phyloP scores from a whole-genome alignment of 2,329 filamentous ascomycete species.

The Aspergillus sp. region DNA sequence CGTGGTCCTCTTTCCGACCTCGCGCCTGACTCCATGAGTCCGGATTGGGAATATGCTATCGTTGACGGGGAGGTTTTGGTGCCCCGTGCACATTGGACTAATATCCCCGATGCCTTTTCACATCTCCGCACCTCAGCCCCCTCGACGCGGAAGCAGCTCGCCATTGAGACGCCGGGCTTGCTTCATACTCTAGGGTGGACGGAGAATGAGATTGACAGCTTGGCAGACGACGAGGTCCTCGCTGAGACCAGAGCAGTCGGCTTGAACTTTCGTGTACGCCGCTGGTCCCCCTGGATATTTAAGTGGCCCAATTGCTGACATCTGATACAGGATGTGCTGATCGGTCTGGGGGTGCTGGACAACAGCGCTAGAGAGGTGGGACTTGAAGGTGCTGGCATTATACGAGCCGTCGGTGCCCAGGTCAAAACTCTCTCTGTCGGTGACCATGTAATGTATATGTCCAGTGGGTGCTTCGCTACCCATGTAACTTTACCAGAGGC shows the following conservation, averaged over 20 bases:
- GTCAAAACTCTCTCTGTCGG: conserved; percentile 8
- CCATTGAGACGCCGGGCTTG: conserved; percentile 2
- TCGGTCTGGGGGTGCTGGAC: conserved; percentile 19
- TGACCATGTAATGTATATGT: conserved; percentile 18
- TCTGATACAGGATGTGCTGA: conserved; percentile 28
- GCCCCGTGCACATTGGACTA: neutral
- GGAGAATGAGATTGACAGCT: neutral
- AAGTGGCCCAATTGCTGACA: conserved; percentile 34
- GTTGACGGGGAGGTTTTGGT: neutral
- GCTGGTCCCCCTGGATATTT: conserved; percentile 15
- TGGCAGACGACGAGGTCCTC: conserved; percentile 19
- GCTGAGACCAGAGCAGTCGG: conserved; percentile 23
- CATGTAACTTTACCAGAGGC: conserved; percentile 24
- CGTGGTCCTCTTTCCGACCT: neutral
- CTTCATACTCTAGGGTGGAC: conserved; percentile 16
- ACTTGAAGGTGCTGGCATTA: conserved; percentile 18
- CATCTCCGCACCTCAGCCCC: neutral
- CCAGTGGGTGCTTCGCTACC: conserved; percentile 23
- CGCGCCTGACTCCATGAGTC: neutral
- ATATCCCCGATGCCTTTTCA: neutral
- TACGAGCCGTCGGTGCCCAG: conserved; percentile 9
- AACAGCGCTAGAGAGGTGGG: neutral
- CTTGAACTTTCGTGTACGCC: conserved; percentile 24
- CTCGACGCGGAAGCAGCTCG: neutral
- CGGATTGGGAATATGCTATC: neutral